Conservation (phyloP, 257 asterid species). For the Solanum ossicruentum region DNA sequence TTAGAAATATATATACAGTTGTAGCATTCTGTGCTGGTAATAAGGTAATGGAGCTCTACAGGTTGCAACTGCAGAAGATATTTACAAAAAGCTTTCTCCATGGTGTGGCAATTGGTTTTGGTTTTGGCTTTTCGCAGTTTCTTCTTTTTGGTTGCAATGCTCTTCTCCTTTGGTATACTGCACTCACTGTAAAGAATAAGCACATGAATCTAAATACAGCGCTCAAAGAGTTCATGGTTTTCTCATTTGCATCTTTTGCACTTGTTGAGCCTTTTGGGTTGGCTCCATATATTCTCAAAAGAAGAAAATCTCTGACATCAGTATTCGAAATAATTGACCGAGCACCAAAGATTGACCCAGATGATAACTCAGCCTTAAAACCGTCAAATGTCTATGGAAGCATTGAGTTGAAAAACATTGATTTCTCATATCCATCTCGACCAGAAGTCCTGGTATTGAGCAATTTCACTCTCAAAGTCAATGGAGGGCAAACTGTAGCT, state of each 20-base stretch:
- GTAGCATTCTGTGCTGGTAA: constrained; percentile 99
- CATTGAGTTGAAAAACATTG: constrained; percentile 83
- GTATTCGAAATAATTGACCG: constrained; percentile 95
- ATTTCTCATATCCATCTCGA: constrained; percentile 87
- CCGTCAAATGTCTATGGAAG: constrained; percentile 98
- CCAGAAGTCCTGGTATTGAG: constrained; percentile 93
- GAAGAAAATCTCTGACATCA: constrained; percentile 77
- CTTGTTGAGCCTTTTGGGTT: constrained; percentile 97
- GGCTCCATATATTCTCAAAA: constrained; percentile 96
- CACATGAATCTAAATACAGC: constrained; percentile 65
- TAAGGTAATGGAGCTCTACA: constrained; percentile 97
- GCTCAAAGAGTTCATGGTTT: constrained; percentile 90
- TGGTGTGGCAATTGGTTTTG: constrained; percentile 96
- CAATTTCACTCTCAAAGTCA: constrained; percentile 92
- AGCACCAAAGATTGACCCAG: constrained; percentile 87
- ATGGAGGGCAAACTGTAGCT: constrained; percentile 95
- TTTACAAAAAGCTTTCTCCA: constrained; percentile 91
- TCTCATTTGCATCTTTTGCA: constrained; percentile 97
- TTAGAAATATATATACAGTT: constrained; percentile 90
- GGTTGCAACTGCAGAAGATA: constrained; percentile 67
- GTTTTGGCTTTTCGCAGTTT: constrained; percentile 94
- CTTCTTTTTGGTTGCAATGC: constrained; percentile 98
- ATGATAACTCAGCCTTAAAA: constrained; percentile 79
- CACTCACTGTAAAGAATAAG: constrained; percentile 53
- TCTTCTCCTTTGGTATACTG: constrained; percentile 95